Evolutionary conservation across 2,329 filamentous ascomycete genomes (phyloP).

Genomic region (Trichoderma asperellum): DNA sequence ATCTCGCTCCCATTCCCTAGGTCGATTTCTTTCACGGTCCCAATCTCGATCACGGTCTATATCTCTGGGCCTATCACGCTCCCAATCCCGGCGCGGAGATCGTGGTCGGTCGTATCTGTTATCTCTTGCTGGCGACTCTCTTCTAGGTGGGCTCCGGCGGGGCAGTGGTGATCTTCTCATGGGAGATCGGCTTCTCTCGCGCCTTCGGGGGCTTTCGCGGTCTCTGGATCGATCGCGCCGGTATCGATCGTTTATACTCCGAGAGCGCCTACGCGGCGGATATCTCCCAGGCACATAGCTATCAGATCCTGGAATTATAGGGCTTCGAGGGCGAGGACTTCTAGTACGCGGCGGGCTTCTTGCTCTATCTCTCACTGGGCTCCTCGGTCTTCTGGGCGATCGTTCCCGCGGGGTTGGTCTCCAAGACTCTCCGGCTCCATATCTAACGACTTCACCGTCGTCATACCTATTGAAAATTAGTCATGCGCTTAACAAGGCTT

Average conservation of each 20-base stretch:
- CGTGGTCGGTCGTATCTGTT: conserved; percentile 46
- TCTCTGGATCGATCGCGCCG: conserved; percentile 49
- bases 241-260: conserved; percentile 48
- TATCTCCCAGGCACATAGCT: conserved; percentile 53
- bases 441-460: conserved; percentile 64
- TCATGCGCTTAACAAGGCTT: not conserved
- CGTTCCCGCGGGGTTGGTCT: conserved; percentile 59
- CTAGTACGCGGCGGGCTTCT: conserved; percentile 40
- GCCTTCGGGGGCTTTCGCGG: conserved; percentile 44
- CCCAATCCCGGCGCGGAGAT: conserved; percentile 46
- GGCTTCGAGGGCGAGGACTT: conserved; percentile 38
- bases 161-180: conserved; percentile 45
- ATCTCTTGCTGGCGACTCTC: conserved; percentile 43
- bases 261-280: conserved; percentile 47
- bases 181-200: conserved; percentile 45
- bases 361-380: conserved; percentile 38
- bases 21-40: conserved; percentile 35
- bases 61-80: conserved; percentile 40
- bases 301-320: conserved; percentile 46
- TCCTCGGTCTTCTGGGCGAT: conserved; percentile 47
- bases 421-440: conserved; percentile 65
- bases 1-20: conserved; percentile 41
- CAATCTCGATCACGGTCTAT: conserved; percentile 41
- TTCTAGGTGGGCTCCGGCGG: conserved; percentile 45
- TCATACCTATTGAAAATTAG: conserved; percentile 53